Evolutionary conservation across 2,329 filamentous ascomycete genomes (phyloP).

Genomic region (Pseudopyrenochaeta lycopersici): DNA sequence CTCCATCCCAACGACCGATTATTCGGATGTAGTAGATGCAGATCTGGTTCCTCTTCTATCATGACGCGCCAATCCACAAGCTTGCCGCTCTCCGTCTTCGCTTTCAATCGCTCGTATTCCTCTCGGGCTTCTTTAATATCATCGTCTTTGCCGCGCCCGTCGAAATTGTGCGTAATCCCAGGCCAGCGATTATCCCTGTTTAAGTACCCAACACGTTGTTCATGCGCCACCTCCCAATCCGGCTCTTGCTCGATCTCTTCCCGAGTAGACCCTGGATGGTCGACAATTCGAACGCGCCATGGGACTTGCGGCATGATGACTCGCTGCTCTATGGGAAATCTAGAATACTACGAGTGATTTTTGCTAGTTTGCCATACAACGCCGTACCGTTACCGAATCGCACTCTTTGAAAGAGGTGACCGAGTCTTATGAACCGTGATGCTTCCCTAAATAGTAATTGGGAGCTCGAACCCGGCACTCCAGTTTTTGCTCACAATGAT

Average conservation of each 20-base stretch:
- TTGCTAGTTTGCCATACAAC: too few relatives aligned
- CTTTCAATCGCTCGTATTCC: constrained; percentile 31
- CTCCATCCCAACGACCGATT: constrained; percentile 50
- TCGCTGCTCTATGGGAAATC: too few relatives aligned
- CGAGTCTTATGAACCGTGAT: too few relatives aligned
- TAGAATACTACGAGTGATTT: too few relatives aligned
- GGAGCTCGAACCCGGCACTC: too few relatives aligned
- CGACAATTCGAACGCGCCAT: constrained; percentile 36
- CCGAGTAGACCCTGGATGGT: constrained; percentile 52
- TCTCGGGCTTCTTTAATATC: constrained; percentile 36
- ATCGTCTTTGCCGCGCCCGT: constrained; percentile 17
- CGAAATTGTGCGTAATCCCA: constrained; percentile 40
- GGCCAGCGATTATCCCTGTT: constrained; percentile 49
- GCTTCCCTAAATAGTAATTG: too few relatives aligned
- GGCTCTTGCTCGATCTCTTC: constrained; percentile 56
- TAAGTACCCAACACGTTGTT: constrained; percentile 54
- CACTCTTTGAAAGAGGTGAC: too few relatives aligned
- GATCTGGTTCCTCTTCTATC: constrained; percentile 46
- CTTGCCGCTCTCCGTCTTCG: constrained; percentile 35
- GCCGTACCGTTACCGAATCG: too few relatives aligned
- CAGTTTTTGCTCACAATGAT: too few relatives aligned
- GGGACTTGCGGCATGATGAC: constrained; percentile 44
- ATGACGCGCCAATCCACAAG: constrained; percentile 51
- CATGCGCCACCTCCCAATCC: constrained; percentile 50
- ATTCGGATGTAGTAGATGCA: constrained; percentile 56